Base-by-base conservation (phyloP, 2,329 filamentous ascomycete species). In the Penicillium sp. region DNA sequence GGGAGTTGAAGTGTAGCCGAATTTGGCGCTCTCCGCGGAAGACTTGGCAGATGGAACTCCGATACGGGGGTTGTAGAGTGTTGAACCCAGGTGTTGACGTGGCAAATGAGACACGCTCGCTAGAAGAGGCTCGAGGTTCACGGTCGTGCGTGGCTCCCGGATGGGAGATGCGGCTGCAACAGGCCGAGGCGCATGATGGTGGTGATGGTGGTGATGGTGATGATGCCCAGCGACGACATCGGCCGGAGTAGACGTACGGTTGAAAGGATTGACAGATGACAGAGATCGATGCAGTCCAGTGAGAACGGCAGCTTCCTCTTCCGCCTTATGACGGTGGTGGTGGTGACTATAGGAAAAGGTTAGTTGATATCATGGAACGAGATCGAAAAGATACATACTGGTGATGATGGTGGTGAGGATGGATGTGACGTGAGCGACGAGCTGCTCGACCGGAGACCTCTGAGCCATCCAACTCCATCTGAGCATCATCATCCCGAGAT, bases 31-130 rank as follows among this genome's bases (percentile, higher is more conserved):
- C 49, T 74, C 73, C n/a, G 65, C 38, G 0, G 70, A 68, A 2
- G 69, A 68, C 47, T 67, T 70, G 13, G 64, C 73, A 2, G 76
- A 70, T 1, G 78, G 77, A 5, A 78, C 64, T 2, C 76, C 74
- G 4, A 95, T 77, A 6, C 77, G 81, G 0, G 89, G 84, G 45
- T 87, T 81, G 68, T 97, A 97, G 13, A 95, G 78, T 4, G 89
- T 87, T 52, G 90, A 89, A 31, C 93, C 93, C 2, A 97, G 81
- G 67, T 96, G 91, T 50, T 85, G 82, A 9, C 91, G 86, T 8
- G 89, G 88, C 16, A 84, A 79, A 52, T 87, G 76, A 0, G 86
- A 80, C 4, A 93, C 85, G 28, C 84, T 85, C 1, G 90, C 85
- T 12, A 96, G 71, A 0, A 96, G 83, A 0, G 83, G 80, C 56